phyloP scores from a whole-genome alignment of 345 rosid genomes.

The Camelina laxa region DNA sequence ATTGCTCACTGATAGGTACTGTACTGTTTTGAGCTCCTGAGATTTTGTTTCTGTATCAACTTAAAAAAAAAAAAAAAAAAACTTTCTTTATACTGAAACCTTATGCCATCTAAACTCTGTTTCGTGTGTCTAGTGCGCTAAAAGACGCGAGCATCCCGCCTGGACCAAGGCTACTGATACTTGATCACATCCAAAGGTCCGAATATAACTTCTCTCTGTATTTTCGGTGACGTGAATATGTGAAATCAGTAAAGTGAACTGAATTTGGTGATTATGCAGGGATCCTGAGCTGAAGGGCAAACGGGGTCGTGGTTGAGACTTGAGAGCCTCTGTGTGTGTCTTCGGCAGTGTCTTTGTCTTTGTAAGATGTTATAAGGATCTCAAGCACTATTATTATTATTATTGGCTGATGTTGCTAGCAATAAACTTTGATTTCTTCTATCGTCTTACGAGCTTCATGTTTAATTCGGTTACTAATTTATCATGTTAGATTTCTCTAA shows the following conservation, averaged over 20 bases:
- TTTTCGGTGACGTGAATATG: background rate
- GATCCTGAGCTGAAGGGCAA: conserved; percentile 67
- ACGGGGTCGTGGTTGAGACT: conserved; percentile 46
- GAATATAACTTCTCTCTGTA: conserved; percentile 9
- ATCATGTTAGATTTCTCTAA: background rate
- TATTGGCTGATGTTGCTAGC: conserved; percentile 27
- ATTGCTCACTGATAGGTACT: conserved; percentile 85
- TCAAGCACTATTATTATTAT: background rate
- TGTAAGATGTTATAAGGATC: conserved; percentile 13
- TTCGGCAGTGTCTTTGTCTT: background rate
- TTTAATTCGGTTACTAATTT: background rate
- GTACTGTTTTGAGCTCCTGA: conserved; percentile 5
- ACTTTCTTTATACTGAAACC: background rate
- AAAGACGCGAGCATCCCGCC: conserved; percentile 92
- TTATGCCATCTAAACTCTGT: background rate
- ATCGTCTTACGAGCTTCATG: conserved; percentile 13
- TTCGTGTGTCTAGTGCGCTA: conserved; percentile 69
- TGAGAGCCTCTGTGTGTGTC: background rate
- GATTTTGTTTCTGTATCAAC: background rate
- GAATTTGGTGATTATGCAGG: conserved; percentile 47
- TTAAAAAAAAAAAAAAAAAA: background rate
- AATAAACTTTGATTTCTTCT: background rate
- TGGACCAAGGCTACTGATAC: conserved; percentile 92
- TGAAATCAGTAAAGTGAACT: background rate
- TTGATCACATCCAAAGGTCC: conserved; percentile 83